Base-by-base conservation (phyloP, 2,329 filamentous ascomycete genomes). In the Blastomyces gilchristii region DNA sequence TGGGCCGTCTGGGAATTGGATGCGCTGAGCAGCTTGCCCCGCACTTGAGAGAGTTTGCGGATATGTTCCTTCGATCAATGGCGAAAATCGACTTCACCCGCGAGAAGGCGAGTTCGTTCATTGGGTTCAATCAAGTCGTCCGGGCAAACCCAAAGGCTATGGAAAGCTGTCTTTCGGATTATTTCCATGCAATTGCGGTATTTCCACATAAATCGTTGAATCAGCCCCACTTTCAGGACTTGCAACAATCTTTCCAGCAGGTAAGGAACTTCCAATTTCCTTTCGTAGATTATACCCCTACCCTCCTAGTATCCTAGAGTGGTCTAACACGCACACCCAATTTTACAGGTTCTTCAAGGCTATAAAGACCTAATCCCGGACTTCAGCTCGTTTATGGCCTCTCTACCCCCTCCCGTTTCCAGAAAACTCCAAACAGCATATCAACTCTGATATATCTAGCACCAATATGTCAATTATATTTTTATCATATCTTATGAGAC, bases 61-160 rank as follows among this genome's bases (percentile, higher is more conserved):
- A 87, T 45, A 85, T 89, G 45, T 97, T 97, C 78, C 77, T 99
- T 62, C 82, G 80, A 60, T 85, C 87, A 2, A 95, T 99, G 83
- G 84, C 85, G 65, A 89, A 91, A 66, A 88, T 97, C 41, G 88
- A 91, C 61, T 87, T 90, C 71, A 93, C 91, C 2, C 90, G 96
- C 65, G 94, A 99, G 77, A 99, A 99, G 78, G 91, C 89, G 0
- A 92, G 92, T 34, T 93, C 94, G 0, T 90, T 97, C 74, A 86
- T 90, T 70, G 94, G 94, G 0, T 97, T 99, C 77, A 89, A 90
- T 62, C 83, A 88, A 68, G 83, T 96, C 58, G 89, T 97, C 3
- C 83, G 89, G 65, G 85, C 86, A 71, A 97, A 97, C 71, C 94
- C 94, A 0, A 85, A 91, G 72, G 91, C 91, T 1, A 93, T 99